Conservation (phyloP, 2,329 filamentous ascomycete species). For the Phoma sp. region DNA sequence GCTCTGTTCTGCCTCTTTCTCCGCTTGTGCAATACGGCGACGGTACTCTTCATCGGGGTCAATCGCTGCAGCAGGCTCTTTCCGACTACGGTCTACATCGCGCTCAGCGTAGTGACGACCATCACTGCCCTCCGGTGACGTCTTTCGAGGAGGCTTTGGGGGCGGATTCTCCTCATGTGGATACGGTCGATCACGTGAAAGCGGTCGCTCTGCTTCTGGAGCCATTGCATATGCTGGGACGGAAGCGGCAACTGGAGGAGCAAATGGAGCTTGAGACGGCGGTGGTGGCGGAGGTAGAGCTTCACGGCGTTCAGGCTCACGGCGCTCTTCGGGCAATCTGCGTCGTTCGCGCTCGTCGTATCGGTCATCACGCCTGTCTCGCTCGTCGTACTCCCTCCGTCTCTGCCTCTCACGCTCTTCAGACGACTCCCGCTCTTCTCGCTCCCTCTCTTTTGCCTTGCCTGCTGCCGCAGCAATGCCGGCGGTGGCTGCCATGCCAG, state of each 20-base stretch:
- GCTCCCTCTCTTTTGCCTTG: constrained; percentile 43
- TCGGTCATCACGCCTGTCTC: constrained; percentile 48
- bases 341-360: constrained; percentile 30
- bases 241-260: constrained; percentile 23
- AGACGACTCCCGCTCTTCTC: constrained; percentile 15
- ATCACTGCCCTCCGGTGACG: constrained; percentile 44
- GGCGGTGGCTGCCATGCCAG: constrained; percentile 35
- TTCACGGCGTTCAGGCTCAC: constrained; percentile 28
- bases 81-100: constrained; percentile 41
- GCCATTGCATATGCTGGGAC: constrained; percentile 13
- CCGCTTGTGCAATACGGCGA: constrained; percentile 56
- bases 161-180: constrained; percentile 42
- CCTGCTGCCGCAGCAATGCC: constrained; percentile 38
- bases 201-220: constrained; percentile 25
- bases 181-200: constrained; percentile 42
- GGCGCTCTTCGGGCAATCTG: constrained; percentile 25
- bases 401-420: constrained; percentile 39
- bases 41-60: constrained; percentile 61
- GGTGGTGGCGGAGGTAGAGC: constrained; percentile 22
- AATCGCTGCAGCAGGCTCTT: constrained; percentile 43
- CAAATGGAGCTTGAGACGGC: constrained; percentile 7
- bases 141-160: constrained; percentile 34
- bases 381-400: constrained; percentile 35
- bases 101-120: constrained; percentile 49
- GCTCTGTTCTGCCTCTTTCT: constrained; percentile 54